Base-by-base conservation (phyloP, 2,329 filamentous ascomycete genomes). In the Geosmithia flava region DNA sequence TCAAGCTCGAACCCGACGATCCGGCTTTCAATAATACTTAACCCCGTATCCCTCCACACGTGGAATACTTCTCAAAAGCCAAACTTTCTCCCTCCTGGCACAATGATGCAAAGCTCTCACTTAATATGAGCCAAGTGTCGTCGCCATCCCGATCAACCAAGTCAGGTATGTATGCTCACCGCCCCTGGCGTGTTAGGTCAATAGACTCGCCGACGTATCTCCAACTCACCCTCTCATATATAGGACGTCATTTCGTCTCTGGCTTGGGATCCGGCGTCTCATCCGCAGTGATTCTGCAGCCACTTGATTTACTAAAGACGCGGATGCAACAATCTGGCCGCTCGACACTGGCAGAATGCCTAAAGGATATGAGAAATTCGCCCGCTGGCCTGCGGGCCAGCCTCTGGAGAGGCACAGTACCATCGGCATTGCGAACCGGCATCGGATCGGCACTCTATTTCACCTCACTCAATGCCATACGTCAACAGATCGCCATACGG, bases 361-460 rank as follows among this genome's bases (percentile, higher is more conserved):
- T 63, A 44, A 55, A 53, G 37, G 61, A 64, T 17, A 45, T 67
- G 46, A 81, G 77, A 20, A 78, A 78, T 1, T 70, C 80, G 10
- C 82, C 85, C 3, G 20, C 13, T 27, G 69, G 69, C 51, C 60
- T 70, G 20, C 70, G 95, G 53, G 76, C 80, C 30, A 78, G 80
- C 42, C 79, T 98, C 60, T 98, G 93, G 91, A 82, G 93, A 53
- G 93, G 93, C 48, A 95, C 93, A 3, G 73, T 93, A 1, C 93
- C 93, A 20, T 95, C 88, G 2, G 87, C 89, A n/a, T 76, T 97
- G 44, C 85, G 93, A 50, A 98, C 93, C 2, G 91, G 93, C 50
- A 82, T 94, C 59, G 93, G 93, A 23, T 91, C 86, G 1, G 93
- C 93, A 8, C 78, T 98, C 47, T 98, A 98, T 70, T 97, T 98